A percentile compares a stretch with the other conserved stretches of the same genome.
Evolutionary conservation across 768 basidiomycete genomes (phyloP).

Genomic region (Infundibulicybe gibba): DNA sequence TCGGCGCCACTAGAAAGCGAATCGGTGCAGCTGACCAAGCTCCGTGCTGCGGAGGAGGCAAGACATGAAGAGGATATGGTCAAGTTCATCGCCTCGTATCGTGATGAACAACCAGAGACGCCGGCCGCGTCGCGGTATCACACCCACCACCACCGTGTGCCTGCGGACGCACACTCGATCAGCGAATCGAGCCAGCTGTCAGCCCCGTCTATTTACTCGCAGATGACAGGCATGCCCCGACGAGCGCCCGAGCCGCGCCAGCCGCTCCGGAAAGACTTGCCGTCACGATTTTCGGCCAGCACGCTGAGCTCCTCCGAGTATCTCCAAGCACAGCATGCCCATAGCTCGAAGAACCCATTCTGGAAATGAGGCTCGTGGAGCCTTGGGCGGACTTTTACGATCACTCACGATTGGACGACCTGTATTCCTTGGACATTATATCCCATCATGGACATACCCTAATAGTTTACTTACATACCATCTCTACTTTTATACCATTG

Average conservation of each 20-base stretch:
- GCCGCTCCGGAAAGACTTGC: slow-evolving; percentile 33
- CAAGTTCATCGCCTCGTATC: slow-evolving; percentile 18
- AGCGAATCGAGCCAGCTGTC: slow-evolving; percentile 28
- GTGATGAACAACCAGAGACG: slow-evolving; percentile 4
- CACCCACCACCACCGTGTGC: slow-evolving; percentile 16
- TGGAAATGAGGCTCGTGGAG: slow-evolving; percentile 15
- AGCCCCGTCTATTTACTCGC: slow-evolving; percentile 52
- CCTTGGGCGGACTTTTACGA: too few relatives aligned
- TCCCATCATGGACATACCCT: too few relatives aligned
- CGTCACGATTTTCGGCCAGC: slow-evolving; percentile 48
- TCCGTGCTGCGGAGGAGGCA: slow-evolving; percentile 17
- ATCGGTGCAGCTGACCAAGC: slow-evolving; percentile 10
- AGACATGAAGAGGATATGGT: slow-evolving; percentile 18
- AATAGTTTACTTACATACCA: too few relatives aligned
- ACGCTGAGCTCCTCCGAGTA: slow-evolving; percentile 22
- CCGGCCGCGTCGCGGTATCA: slow-evolving; percentile 10
- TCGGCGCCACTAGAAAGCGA: slow-evolving; percentile 8
- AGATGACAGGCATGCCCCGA: slow-evolving; percentile 54
- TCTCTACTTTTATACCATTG: too few relatives aligned
- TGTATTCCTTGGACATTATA: too few relatives aligned
- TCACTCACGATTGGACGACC: too few relatives aligned
- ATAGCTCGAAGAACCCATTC: slow-evolving; percentile 22
- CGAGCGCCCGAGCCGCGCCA: slow-evolving; percentile 56
- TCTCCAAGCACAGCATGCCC: slow-evolving; percentile 5
- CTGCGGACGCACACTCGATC: slow-evolving; percentile 8